Conservation (phyloP, 2,329 filamentous ascomycete genomes). For the Ophiostoma australiae region DNA sequence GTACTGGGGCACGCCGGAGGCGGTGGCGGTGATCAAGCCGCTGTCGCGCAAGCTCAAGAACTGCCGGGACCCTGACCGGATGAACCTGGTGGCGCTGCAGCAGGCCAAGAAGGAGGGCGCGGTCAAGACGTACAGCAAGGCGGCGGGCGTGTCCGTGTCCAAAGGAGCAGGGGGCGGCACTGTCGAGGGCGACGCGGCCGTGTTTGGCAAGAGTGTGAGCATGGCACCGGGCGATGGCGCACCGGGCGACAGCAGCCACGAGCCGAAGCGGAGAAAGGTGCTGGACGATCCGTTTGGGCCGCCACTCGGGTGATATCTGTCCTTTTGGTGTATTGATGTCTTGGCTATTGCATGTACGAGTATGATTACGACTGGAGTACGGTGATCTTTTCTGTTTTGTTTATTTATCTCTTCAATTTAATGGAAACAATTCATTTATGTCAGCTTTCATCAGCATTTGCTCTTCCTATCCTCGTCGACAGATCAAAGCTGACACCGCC, state of each 20-base stretch:
- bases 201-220: slow-evolving; percentile 23
- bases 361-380: slow-evolving; percentile 7
- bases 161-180: slow-evolving; percentile 39
- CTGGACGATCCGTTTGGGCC: slow-evolving; percentile 47
- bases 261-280: slow-evolving; percentile 44
- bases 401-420: not conserved
- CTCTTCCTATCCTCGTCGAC: no score
- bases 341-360: slow-evolving; percentile 3
- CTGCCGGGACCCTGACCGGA: slow-evolving; percentile 69
- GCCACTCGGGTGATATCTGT: slow-evolving; percentile 30
- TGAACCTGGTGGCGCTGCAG: slow-evolving; percentile 65
- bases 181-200: slow-evolving; percentile 23
- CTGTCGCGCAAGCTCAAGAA: slow-evolving; percentile 65
- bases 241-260: slow-evolving; percentile 30
- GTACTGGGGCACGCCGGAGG: slow-evolving; percentile 50
- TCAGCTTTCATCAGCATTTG: no score
- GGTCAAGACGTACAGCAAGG: slow-evolving; percentile 32
- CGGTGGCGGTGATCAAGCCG: slow-evolving; percentile 48
- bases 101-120: slow-evolving; percentile 56
- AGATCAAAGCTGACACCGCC: not conserved
- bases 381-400: not conserved
- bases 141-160: slow-evolving; percentile 33
- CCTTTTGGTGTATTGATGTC: not conserved
- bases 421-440: not conserved
- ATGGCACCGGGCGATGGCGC: slow-evolving; percentile 26